phyloP scores from a whole-genome alignment of 176 grass and related monocot genomes.

The Oryza australiensis region DNA sequence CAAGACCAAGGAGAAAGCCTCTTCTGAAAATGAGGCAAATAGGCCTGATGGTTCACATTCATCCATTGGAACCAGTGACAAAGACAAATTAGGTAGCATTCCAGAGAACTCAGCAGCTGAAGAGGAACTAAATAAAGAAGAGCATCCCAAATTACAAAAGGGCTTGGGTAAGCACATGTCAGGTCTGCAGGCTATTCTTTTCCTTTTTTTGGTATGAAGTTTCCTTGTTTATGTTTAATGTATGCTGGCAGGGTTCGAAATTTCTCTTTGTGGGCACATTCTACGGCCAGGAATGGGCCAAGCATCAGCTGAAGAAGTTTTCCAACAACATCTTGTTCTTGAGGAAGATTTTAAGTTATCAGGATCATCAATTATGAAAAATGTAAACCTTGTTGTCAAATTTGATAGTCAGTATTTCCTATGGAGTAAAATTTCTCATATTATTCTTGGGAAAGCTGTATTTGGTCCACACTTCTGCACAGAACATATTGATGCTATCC shows the following conservation, averaged over 20 bases:
- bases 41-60: conserved; percentile 37
- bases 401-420: conserved; percentile 67
- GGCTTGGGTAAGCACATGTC: conserved; percentile 60
- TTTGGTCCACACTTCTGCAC: conserved; percentile 69
- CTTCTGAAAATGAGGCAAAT: conserved; percentile 26
- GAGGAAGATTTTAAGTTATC: conserved; percentile 77
- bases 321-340: conserved; percentile 70
- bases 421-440: conserved; percentile 80
- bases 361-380: conserved; percentile 79
- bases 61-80: conserved; percentile 43
- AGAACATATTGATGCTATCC: conserved; percentile 74
- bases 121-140: conserved; percentile 60
- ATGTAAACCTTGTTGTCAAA: conserved; percentile 87
- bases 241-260: conserved; percentile 67
- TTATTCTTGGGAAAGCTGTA: conserved; percentile 87
- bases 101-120: conserved; percentile 49
- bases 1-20: conserved; percentile 25
- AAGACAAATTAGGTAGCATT: conserved; percentile 59
- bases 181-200: conserved; percentile 24
- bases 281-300: conserved; percentile 70
- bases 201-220: conserved; percentile 22
- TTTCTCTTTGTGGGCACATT: conserved; percentile 90
- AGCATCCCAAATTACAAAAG: conserved; percentile 41
- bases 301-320: conserved; percentile 76
- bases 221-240: conserved; percentile 41